Conservation (phyloP, 2,329 filamentous ascomycete genomes). For the Helminthosporium solani region DNA sequence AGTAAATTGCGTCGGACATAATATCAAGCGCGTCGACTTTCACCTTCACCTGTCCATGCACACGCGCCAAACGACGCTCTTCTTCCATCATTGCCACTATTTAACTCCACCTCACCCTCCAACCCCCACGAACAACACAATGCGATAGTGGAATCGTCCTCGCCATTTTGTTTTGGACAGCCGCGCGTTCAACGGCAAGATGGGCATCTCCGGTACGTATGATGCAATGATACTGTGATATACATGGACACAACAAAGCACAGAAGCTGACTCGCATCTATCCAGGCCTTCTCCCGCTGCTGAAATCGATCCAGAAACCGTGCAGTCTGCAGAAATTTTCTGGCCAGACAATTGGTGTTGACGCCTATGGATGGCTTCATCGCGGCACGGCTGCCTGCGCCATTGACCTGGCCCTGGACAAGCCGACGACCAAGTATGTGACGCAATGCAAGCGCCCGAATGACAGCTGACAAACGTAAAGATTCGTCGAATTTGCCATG, state of each 20-base stretch:
- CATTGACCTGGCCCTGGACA: slow-evolving; percentile 83
- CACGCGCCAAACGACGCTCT: neutral
- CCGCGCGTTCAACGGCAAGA: slow-evolving; percentile 32
- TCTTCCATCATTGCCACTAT: neutral
- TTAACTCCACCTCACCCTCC: too few relatives aligned
- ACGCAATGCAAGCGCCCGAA: slow-evolving; percentile 19
- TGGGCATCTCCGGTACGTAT: slow-evolving; percentile 44
- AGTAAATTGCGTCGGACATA: too few relatives aligned
- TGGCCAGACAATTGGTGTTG: slow-evolving; percentile 88
- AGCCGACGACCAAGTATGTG: slow-evolving; percentile 77
- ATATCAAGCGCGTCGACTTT: neutral
- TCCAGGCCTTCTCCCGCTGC: slow-evolving; percentile 80
- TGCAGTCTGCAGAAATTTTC: slow-evolving; percentile 82
- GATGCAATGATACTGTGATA: slow-evolving; percentile 16
- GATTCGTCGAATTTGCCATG: slow-evolving; percentile 88
- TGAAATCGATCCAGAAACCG: slow-evolving; percentile 95
- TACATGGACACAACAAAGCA: neutral
- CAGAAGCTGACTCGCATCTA: slow-evolving; percentile 41
- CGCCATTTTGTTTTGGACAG: slow-evolving; percentile 5
- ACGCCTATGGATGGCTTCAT: slow-evolving; percentile 98
- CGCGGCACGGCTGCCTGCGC: slow-evolving; percentile 88
- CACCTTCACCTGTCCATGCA: too few relatives aligned
- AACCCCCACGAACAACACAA: too few relatives aligned
- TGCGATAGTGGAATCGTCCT: neutral
- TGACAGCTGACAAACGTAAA: slow-evolving; percentile 41